A percentile compares a stretch with the other conserved stretches of the same genome.
These are phyloP conservation scores for Kentomonas sorsogonicus DNA, from an alignment of 208 protist species.

Conservation along the genomic window DNA sequence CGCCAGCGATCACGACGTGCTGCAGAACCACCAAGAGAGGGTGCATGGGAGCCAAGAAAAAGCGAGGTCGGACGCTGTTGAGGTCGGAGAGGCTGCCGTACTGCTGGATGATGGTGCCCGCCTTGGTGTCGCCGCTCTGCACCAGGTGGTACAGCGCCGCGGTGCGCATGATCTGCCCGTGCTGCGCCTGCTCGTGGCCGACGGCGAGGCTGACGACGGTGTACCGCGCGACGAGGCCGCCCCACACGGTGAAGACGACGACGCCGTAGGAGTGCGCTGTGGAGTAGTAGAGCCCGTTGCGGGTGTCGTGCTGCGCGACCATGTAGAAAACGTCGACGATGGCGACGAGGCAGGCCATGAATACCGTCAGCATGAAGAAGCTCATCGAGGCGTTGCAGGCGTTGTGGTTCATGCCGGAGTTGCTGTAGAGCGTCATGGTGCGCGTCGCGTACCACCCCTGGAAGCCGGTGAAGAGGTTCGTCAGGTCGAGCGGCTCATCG, in stretches of 20 bases:
- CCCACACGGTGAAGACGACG: constrained; percentile 45
- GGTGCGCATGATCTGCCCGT: constrained; percentile 71
- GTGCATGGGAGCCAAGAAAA: constrained; percentile 35
- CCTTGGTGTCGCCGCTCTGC: constrained; percentile 24
- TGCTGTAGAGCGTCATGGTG: constrained; percentile 68
- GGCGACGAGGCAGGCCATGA: constrained; percentile 30
- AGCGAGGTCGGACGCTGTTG: constrained; percentile 40
- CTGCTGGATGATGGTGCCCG: constrained; percentile 37
- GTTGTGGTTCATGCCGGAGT: constrained; percentile 62
- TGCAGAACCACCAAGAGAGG: constrained; percentile 20
- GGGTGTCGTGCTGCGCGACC: constrained; percentile 17
- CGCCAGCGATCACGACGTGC: constrained; percentile 26
- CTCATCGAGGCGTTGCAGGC: constrained; percentile 47
- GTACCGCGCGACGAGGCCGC: constrained; percentile 49
- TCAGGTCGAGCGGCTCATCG: constrained; percentile 39
- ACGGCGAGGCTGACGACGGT: constrained; percentile 39
- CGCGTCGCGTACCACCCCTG: constrained; percentile 67
- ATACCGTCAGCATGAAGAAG: constrained; percentile 43
- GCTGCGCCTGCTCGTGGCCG: constrained; percentile 26
- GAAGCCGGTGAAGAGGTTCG: constrained; percentile 61
- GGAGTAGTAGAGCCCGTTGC: constrained; percentile 29
- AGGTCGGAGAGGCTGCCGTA: constrained; percentile 29
- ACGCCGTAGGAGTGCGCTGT: constrained; percentile 57
- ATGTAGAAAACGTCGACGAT: constrained; percentile 41
- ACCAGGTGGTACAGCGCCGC: constrained; percentile 53